Evolutionary conservation across 1,284 basidiomycete species (phyloP).

Genomic region (Pulveroboletus ridleyi): DNA sequence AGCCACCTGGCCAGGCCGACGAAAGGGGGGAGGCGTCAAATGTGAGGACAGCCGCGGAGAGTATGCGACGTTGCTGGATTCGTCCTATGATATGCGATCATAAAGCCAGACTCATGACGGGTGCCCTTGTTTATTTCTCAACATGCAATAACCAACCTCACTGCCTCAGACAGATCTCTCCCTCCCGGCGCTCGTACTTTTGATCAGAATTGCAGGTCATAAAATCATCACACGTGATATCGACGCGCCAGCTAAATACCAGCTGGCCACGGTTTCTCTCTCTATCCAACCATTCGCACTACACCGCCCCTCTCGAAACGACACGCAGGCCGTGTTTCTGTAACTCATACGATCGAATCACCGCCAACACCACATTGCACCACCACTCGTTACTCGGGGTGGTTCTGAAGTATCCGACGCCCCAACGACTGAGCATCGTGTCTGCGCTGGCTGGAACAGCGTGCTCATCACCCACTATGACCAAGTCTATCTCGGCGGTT

Average conservation of each 20-base stretch:
- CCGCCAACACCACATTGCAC: not conserved
- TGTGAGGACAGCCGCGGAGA: no score
- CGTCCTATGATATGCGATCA: no score
- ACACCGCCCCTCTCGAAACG: conserved; percentile 39
- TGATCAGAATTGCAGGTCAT: no score
- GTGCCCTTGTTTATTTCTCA: no score
- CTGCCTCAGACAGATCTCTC: no score
- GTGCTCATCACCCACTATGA: conserved; percentile 13
- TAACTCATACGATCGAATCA: not conserved
- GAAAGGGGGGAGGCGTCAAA: no score
- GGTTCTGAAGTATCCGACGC: not conserved
- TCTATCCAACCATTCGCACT: not conserved
- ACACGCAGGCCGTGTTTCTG: conserved; percentile 56
- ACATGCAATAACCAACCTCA: no score
- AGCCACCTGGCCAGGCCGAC: no score
- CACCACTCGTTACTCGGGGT: not conserved
- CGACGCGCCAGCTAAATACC: not conserved
- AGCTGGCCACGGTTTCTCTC: not conserved
- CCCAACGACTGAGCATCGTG: not conserved
- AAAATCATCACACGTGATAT: conserved; percentile 31
- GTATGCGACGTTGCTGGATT: no score
- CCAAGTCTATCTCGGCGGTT: not conserved
- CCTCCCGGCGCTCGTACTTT: no score
- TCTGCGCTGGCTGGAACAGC: conserved; percentile 5
- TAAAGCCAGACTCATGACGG: no score